These are phyloP conservation scores for Leucocoprinus leucothites DNA, from an alignment of 768 basidiomycete species.

Conservation along the genomic window DNA sequence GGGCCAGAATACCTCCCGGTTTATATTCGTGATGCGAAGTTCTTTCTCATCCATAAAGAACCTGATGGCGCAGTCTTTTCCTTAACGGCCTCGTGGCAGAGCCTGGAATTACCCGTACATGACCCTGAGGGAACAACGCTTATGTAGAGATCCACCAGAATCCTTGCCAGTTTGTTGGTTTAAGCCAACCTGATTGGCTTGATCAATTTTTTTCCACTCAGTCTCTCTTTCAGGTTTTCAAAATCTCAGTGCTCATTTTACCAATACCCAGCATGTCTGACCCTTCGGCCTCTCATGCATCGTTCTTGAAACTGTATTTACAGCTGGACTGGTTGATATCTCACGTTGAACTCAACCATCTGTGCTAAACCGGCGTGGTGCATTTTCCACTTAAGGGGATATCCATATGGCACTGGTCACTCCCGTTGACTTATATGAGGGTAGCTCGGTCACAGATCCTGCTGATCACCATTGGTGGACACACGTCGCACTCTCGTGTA, in stretches of 20 bases:
- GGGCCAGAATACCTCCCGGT: background rate
- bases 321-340: too few relatives aligned
- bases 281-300: too few relatives aligned
- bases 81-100: background rate
- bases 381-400: conserved; percentile 2
- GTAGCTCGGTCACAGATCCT: conserved; percentile 6
- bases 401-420: conserved; percentile 2
- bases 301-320: too few relatives aligned
- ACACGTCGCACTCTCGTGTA: background rate
- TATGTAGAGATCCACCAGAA: background rate
- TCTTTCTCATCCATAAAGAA: background rate
- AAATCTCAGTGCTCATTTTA: too few relatives aligned
- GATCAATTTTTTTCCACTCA: background rate
- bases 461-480: conserved; percentile 5
- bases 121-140: conserved; percentile 2
- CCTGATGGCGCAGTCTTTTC: background rate
- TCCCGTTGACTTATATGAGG: conserved; percentile 11
- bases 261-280: too few relatives aligned
- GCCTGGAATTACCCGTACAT: conserved; percentile 5
- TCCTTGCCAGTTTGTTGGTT: background rate
- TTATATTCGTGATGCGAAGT: background rate
- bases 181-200: background rate
- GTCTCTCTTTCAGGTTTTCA: too few relatives aligned
- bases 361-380: too few relatives aligned
- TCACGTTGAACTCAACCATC: too few relatives aligned